phyloP scores from a whole-genome alignment of 495 filamentous ascomycete species.

The Aspergillus asperescens region DNA sequence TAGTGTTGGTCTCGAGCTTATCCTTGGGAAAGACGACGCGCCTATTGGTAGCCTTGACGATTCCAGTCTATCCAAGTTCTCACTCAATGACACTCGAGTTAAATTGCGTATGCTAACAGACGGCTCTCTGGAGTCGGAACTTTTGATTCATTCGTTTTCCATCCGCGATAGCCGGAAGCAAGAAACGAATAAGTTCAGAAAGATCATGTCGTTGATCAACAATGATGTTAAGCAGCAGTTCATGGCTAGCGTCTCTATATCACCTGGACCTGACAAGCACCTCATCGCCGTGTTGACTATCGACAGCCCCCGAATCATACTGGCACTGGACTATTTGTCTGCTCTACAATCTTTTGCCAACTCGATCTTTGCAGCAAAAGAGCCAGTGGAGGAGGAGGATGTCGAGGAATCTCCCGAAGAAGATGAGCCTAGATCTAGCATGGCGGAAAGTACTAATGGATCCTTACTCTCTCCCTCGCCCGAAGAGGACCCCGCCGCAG shows the following conservation, averaged over 20 bases:
- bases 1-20: slow-evolving; percentile 80
- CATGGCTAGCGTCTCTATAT: slow-evolving; percentile 94
- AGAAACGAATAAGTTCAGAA: slow-evolving; percentile 91
- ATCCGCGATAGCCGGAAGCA: slow-evolving; percentile 81
- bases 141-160: slow-evolving; percentile 90
- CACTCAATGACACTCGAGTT: slow-evolving; percentile 82
- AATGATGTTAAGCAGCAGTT: slow-evolving; percentile 89
- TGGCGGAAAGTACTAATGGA: slow-evolving; percentile 28
- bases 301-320: slow-evolving; percentile 90
- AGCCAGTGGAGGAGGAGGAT: slow-evolving; percentile 51
- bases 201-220: slow-evolving; percentile 96
- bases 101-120: slow-evolving; percentile 95
- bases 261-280: slow-evolving; percentile 75
- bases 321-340: slow-evolving; percentile 91
- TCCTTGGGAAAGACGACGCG: slow-evolving; percentile 65
- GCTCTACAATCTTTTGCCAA: slow-evolving; percentile 78
- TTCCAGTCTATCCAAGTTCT: slow-evolving; percentile 87
- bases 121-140: slow-evolving; percentile 85
- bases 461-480: slow-evolving; percentile 21
- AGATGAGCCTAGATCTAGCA: slow-evolving; percentile 56
- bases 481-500: slow-evolving; percentile 17
- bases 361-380: slow-evolving; percentile 58
- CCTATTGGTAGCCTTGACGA: slow-evolving; percentile 73
- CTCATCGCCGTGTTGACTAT: slow-evolving; percentile 90
- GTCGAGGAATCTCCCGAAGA: slow-evolving; percentile 52